A percentile compares a stretch with the other conserved stretches of the same genome.
Evolutionary conservation across 306 rosid genomes (phyloP).

Genomic region (Vachellia collinsii): DNA sequence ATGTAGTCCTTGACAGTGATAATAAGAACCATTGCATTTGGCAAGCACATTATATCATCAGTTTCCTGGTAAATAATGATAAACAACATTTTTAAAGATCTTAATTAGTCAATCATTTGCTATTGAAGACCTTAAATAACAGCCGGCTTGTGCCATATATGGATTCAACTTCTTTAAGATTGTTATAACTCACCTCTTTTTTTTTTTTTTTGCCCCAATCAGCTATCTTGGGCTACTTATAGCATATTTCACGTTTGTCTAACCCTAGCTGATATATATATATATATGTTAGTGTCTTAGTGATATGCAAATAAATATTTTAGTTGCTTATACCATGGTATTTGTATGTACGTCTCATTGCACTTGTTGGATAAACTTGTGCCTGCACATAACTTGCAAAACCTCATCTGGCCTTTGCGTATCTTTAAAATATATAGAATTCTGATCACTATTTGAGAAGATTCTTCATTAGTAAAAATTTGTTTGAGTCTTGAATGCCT

Average conservation of each 20-base stretch:
- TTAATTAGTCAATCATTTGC: neutral
- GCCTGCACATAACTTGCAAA: neutral
- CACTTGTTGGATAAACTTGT: neutral
- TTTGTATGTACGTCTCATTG: neutral
- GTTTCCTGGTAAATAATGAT: neutral
- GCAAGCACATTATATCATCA: neutral
- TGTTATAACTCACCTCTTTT: neutral
- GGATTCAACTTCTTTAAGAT: neutral
- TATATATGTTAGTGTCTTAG: neutral
- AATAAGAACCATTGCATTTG: neutral
- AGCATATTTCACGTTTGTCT: neutral
- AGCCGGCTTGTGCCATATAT: neutral
- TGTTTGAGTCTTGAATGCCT: too few relatives aligned
- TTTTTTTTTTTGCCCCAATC: neutral
- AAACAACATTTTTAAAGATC: neutral
- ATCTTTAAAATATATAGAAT: neutral
- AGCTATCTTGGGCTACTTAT: neutral
- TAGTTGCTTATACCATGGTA: neutral
- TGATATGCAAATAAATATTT: neutral
- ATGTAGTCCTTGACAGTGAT: neutral
- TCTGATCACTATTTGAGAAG: neutral
- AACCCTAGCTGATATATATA: neutral
- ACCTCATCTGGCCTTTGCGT: neutral
- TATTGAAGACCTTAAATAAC: constrained; percentile 3
- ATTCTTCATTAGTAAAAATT: neutral